Conservation (phyloP, 23 red algal genomes). For the Gracilaria gracilis region DNA sequence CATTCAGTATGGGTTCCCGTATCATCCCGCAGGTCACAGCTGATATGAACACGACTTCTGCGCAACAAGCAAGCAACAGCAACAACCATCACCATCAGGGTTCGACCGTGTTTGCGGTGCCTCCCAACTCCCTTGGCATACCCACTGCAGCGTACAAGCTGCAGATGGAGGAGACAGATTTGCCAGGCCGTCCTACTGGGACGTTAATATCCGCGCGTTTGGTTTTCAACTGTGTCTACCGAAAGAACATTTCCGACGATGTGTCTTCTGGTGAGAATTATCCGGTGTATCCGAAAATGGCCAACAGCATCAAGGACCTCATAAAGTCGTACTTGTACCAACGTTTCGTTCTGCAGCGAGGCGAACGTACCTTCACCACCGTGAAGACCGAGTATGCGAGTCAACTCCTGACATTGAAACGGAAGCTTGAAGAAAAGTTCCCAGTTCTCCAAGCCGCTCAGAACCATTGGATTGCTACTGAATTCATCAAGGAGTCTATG, state of each 20-base stretch:
- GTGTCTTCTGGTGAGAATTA: not conserved
- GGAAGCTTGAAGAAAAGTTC: not conserved
- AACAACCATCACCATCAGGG: not conserved
- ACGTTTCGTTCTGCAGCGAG: not conserved
- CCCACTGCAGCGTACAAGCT: not conserved
- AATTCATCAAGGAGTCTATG: not conserved
- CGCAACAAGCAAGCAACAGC: not conserved
- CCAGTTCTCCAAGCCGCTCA: not conserved
- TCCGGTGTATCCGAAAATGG: not conserved
- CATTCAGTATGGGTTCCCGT: too few species aligned
- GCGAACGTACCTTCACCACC: not conserved
- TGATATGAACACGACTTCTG: too few species aligned
- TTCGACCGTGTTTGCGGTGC: not conserved
- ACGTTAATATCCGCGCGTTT: not conserved
- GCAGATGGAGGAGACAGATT: not conserved
- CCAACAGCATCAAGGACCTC: not conserved
- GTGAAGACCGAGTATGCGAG: not conserved
- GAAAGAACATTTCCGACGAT: not conserved
- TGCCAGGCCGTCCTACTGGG: not conserved
- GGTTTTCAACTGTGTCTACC: slow-evolving; percentile 1
- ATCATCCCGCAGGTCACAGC: too few species aligned
- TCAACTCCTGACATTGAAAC: not conserved
- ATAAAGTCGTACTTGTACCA: not conserved
- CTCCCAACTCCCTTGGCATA: not conserved
- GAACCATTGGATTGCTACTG: not conserved